A percentile compares a stretch with the other conserved stretches of the same genome.
Conservation (phyloP, 2,329 filamentous ascomycete genomes). For the Ophiocordyceps robertsii region DNA sequence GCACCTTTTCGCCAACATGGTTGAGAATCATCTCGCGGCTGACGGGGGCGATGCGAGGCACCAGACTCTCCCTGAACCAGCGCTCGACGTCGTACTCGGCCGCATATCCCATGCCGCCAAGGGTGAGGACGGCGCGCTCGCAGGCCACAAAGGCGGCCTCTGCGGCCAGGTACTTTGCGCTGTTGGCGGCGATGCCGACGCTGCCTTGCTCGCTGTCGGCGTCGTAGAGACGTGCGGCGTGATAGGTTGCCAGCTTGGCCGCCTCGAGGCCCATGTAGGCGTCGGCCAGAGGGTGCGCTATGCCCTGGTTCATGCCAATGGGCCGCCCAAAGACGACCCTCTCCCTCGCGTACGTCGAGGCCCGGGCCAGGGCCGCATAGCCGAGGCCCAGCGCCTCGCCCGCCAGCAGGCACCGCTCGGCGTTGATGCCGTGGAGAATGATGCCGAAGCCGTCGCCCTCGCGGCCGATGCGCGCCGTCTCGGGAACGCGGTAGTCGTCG, state of each 20-base stretch:
- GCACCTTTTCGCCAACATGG: slow-evolving; percentile 54
- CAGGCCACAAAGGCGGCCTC: slow-evolving; percentile 51
- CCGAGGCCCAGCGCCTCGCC: slow-evolving; percentile 71
- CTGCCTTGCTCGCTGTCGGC: slow-evolving; percentile 25
- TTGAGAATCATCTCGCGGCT: slow-evolving; percentile 66
- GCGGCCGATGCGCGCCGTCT: slow-evolving; percentile 50
- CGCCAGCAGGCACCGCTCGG: slow-evolving; percentile 60
- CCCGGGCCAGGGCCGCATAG: slow-evolving; percentile 53
- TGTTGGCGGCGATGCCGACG: slow-evolving; percentile 53
- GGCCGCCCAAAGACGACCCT: slow-evolving; percentile 51
- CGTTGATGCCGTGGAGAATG: slow-evolving; percentile 69
- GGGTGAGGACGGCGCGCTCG: slow-evolving; percentile 44
- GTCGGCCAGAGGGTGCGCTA: slow-evolving; percentile 52
- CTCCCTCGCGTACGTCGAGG: slow-evolving; percentile 52
- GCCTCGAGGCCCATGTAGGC: slow-evolving; percentile 53
- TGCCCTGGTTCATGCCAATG: slow-evolving; percentile 53
- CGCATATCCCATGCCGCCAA: slow-evolving; percentile 54
- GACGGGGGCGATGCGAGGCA: slow-evolving; percentile 51
- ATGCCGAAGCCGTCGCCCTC: slow-evolving; percentile 71
- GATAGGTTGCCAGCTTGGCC: slow-evolving; percentile 51
- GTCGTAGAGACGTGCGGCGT: slow-evolving; percentile 51
- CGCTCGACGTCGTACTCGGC: slow-evolving; percentile 52
- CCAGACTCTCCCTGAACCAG: slow-evolving; percentile 50
- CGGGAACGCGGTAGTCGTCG: slow-evolving; percentile 58
- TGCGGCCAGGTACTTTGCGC: slow-evolving; percentile 57